Evolutionary conservation across 768 basidiomycete genomes (phyloP).

Genomic region (Boletus rufocinnamomeus): DNA sequence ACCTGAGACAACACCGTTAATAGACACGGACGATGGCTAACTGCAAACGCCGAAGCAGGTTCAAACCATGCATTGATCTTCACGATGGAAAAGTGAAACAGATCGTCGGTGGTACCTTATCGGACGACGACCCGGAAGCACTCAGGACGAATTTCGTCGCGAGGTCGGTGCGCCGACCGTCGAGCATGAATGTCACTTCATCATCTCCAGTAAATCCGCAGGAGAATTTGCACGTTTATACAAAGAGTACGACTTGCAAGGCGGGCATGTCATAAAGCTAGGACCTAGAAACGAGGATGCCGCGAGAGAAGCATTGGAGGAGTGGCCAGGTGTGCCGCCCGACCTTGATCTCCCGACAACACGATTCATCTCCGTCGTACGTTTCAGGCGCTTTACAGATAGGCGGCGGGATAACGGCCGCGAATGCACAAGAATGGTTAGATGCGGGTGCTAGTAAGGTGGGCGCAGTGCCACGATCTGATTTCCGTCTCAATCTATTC

Average conservation of each 20-base stretch:
- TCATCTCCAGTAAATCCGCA: conserved; percentile 63
- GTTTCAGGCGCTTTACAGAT: conserved; percentile 76
- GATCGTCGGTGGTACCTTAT: conserved; percentile 94
- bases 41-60: conserved; percentile 45
- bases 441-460: conserved; percentile 90
- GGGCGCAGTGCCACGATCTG: conserved; percentile 13
- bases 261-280: conserved; percentile 96
- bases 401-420: conserved; percentile 86
- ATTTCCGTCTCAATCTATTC: conserved; percentile 12
- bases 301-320: conserved; percentile 77
- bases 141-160: conserved; percentile 92
- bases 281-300: conserved; percentile 88
- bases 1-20: conserved; percentile 2
- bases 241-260: conserved; percentile 61
- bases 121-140: conserved; percentile 56
- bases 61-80: conserved; percentile 95
- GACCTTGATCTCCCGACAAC: conserved; percentile 8
- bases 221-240: conserved; percentile 82
- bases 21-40: conserved; percentile 20
- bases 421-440: conserved; percentile 84
- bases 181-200: conserved; percentile 4
- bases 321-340: conserved; percentile 71
- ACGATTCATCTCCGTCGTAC: conserved; percentile 4
- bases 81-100: conserved; percentile 97
- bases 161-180: conserved; percentile 47